A percentile compares a stretch with the other conserved stretches of the same genome.
phyloP scores from a whole-genome alignment of 495 filamentous ascomycete species.

The Chlorociboria aeruginascens region DNA sequence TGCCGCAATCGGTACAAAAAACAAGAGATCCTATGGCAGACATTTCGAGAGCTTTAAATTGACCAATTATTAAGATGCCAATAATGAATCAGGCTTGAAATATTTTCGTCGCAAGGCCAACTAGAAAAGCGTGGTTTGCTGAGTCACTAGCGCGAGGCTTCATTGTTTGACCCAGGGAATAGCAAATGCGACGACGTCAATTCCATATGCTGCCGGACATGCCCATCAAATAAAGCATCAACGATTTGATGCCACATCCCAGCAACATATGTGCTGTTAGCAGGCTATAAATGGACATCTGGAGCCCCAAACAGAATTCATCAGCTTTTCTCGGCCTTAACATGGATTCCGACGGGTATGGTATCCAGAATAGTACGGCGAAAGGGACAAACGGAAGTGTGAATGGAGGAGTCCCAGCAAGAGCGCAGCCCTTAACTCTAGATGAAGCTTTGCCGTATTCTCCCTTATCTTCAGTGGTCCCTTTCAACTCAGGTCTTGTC shows the following conservation, averaged over 20 bases:
- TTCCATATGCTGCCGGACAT: no score
- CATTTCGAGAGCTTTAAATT: constrained; percentile 37
- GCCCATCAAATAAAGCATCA: no score
- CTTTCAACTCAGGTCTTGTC: constrained; percentile 64
- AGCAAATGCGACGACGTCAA: no score
- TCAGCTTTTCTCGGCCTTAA: neutral
- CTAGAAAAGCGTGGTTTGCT: constrained; percentile 3
- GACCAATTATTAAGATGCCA: neutral
- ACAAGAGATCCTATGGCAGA: constrained; percentile 79
- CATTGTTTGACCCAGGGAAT: neutral
- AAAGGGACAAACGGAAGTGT: constrained; percentile 8
- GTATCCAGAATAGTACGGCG: constrained; percentile 4
- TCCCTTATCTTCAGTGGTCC: constrained; percentile 77
- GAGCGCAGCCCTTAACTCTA: constrained; percentile 36
- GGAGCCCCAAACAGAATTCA: neutral
- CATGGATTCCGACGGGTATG: constrained; percentile 15
- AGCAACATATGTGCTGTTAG: no score
- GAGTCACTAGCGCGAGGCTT: neutral
- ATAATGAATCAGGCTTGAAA: neutral
- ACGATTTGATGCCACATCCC: no score
- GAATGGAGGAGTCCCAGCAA: neutral
- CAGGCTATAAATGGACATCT: neutral
- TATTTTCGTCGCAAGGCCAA: neutral
- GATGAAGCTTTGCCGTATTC: constrained; percentile 86
- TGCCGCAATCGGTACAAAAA: constrained; percentile 90